phyloP scores from a whole-genome alignment of 2,329 filamentous ascomycete species.

The Hirsutella minnesotensis region DNA sequence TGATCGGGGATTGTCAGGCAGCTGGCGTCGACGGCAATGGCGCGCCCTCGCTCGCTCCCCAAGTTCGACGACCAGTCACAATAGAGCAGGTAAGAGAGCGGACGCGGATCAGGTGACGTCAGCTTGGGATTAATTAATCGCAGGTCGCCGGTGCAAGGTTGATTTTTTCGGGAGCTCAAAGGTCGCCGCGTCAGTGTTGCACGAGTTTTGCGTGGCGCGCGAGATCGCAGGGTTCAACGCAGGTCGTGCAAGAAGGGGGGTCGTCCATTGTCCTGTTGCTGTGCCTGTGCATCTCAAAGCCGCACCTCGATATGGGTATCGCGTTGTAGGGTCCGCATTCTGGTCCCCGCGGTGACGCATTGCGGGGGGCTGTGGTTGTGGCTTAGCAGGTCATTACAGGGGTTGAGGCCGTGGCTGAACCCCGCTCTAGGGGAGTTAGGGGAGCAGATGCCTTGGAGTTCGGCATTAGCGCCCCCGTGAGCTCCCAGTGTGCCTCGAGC shows the following conservation, averaged over 20 bases:
- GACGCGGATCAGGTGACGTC: neutral
- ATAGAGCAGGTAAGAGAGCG: neutral
- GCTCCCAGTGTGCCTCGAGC: too few species aligned
- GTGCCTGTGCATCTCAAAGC: too few species aligned
- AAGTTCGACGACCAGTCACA: neutral
- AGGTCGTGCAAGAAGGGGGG: too few species aligned
- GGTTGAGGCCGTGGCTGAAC: neutral
- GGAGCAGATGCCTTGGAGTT: too few species aligned
- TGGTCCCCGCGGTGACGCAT: conserved; percentile 14
- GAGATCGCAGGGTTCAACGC: neutral
- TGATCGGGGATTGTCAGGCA: neutral
- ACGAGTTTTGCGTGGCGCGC: neutral
- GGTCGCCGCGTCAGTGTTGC: neutral
- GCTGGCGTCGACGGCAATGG: neutral
- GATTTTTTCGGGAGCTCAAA: too few species aligned
- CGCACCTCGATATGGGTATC: too few species aligned
- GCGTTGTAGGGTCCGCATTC: neutral
- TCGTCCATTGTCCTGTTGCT: too few species aligned
- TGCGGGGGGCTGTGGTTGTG: conserved; percentile 1
- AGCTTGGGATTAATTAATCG: neutral
- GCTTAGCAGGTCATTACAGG: neutral
- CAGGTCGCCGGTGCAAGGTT: neutral
- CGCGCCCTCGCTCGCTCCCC: too few species aligned
- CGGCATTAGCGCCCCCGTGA: too few species aligned
- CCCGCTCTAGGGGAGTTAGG: neutral